Evolutionary conservation across 331 rosid genomes (phyloP), one percentile per base, ranked within the genome.

Genomic region (Quercus phellos): DNA sequence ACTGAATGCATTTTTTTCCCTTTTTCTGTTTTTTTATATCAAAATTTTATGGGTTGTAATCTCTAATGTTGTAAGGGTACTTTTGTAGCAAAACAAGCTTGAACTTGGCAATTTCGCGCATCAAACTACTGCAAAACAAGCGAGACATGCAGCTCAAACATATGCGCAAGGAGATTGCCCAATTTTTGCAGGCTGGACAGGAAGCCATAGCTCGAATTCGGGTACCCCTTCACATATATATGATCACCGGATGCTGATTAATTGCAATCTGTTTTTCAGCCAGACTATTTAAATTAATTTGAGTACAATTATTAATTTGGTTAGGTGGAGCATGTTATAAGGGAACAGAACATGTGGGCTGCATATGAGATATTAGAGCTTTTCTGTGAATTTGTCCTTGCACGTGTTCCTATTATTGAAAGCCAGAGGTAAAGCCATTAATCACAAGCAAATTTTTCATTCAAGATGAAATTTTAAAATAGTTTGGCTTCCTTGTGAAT

Each of bases 361-460:
- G 97, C 99, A 1, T 92, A 94, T 84, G 97, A 94, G 86, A 92
- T 94, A 77, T 79, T 94, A 80, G 99, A 91, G 94, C 88, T 94
- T 42, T 94, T 92, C 84, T 94, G 99, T 80, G 99, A 94, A 76
- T 94, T 94, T 70, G 80, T 92, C 79, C 98, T 94, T 75, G 99
- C 98, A 13, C 92, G 99, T 18, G 93, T 94, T 68, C 98, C 99
- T 10, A 89, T 94, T 27, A 86, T 94, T 59, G 99, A 94, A 85
- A 90, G 75, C 86, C 97, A 92, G 87, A 89, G 72, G 99, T 92
- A 89, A 84, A 86, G 76, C 54, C 71, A 51, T 34, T 10, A 32
- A 9, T 77, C 70, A 26, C 6, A 5, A 61, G 42, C 18, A 35
- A 66, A 74, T 68, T 42, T 75, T 75, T 73, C 81, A 50, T 74